Percentiles rank a stretch among this genome's conserved stretches.
Evolutionary conservation across 2,329 filamentous ascomycete genomes (phyloP).

Genomic region (Xylaria arbuscula): DNA sequence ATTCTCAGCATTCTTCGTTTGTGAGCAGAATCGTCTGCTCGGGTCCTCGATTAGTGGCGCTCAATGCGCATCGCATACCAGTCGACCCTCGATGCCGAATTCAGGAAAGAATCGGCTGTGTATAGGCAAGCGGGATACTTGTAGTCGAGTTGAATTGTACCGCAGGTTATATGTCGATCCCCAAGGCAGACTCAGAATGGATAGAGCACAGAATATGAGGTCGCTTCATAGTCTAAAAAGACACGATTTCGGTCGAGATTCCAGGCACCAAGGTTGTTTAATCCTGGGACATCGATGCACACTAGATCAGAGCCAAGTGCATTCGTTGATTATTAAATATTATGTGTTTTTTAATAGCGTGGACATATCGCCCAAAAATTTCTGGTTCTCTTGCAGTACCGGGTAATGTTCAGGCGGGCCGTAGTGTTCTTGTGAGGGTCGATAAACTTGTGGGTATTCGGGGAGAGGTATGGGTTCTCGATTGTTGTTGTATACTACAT

Average conservation of each 20-base stretch:
- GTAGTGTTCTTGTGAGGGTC: neutral
- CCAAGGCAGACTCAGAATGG: neutral
- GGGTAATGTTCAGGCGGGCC: conserved; percentile 13
- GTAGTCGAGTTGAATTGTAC: neutral
- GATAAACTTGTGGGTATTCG: neutral
- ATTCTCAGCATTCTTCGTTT: neutral
- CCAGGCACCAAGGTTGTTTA: neutral
- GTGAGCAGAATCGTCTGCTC: neutral
- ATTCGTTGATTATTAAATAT: conserved; percentile 3
- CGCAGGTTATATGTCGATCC: neutral
- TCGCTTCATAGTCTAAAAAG: neutral
- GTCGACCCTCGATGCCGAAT: neutral
- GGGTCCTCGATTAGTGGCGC: neutral
- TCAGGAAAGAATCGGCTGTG: conserved; percentile 11
- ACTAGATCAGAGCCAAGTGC: neutral
- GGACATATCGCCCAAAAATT: conserved; percentile 25
- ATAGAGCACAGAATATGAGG: neutral
- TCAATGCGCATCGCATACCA: neutral
- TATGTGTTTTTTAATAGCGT: conserved; percentile 10
- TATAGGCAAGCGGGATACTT: neutral
- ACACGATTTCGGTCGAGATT: neutral
- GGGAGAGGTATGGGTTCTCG: conserved; percentile 5
- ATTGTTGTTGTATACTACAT: conserved; percentile 11
- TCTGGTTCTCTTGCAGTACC: conserved; percentile 31
- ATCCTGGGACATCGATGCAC: neutral